These are phyloP conservation scores for Paramecium sexaurelia DNA, from an alignment of 73 alveolate species.

Conservation along the genomic window DNA sequence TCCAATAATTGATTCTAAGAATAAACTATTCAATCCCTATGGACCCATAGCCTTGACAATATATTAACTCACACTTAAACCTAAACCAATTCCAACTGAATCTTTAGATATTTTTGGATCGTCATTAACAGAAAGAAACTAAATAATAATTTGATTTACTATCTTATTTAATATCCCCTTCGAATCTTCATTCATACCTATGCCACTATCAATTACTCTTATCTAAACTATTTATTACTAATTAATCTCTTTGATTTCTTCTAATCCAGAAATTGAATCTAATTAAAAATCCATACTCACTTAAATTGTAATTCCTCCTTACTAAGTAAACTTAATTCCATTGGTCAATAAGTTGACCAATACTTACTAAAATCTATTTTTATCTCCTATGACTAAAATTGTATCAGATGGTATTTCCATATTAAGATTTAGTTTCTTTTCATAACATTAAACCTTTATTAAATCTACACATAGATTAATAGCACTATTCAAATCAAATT, in stretches of 20 bases:
- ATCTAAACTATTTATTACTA: neutral
- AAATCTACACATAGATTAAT: constrained; percentile 3
- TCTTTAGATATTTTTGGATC: constrained; percentile 17
- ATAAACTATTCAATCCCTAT: constrained; percentile 4
- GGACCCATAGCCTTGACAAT: constrained; percentile 40
- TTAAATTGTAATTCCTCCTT: constrained; percentile 23
- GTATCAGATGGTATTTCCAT: neutral
- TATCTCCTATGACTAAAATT: constrained; percentile 20
- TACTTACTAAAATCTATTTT: neutral
- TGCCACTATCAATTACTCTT: constrained; percentile 2
- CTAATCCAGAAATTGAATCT: neutral
- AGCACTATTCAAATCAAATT: neutral
- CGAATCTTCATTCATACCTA: neutral
- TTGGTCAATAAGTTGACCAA: neutral
- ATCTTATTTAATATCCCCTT: neutral
- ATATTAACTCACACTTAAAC: neutral
- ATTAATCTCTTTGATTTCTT: neutral
- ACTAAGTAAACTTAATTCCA: constrained; percentile 4
- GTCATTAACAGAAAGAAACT: constrained; percentile 18
- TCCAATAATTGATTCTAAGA: constrained; percentile 18
- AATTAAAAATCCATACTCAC: neutral
- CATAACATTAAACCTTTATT: neutral
- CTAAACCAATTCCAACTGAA: constrained; percentile 45
- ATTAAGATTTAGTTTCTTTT: neutral
- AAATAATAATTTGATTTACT: neutral